phyloP scores from a whole-genome alignment of 306 rosid genomes.

The Nissolia schottii region DNA sequence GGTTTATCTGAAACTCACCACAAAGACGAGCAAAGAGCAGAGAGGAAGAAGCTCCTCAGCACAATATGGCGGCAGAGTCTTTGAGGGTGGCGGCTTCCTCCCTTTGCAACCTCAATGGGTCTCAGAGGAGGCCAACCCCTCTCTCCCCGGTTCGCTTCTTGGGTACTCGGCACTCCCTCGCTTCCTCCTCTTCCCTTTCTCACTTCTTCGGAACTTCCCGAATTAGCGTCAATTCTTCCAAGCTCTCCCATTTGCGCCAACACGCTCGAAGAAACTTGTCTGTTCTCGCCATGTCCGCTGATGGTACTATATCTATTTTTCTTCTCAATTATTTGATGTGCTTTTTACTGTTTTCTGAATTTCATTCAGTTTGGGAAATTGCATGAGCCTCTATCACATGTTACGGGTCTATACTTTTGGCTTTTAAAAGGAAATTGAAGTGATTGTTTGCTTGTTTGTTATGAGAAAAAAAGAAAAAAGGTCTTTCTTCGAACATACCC shows the following conservation, averaged over 20 bases:
- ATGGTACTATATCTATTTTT: slow-evolving; percentile 35
- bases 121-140: slow-evolving; percentile 52
- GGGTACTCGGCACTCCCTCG: slow-evolving; percentile 36
- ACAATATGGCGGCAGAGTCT: slow-evolving; percentile 63
- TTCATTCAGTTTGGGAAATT: not conserved
- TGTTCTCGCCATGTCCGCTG: slow-evolving; percentile 75
- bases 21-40: not conserved
- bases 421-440: not conserved
- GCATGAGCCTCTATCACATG: not conserved
- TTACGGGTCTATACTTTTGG: not conserved
- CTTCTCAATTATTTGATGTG: not conserved
- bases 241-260: slow-evolving; percentile 31
- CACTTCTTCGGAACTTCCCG: slow-evolving; percentile 45
- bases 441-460: not conserved
- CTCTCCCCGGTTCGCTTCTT: slow-evolving; percentile 46
- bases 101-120: slow-evolving; percentile 50
- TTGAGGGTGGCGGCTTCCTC: slow-evolving; percentile 44
- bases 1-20: slow-evolving; percentile 34
- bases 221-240: slow-evolving; percentile 30
- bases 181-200: slow-evolving; percentile 60
- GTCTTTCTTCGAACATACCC: not conserved
- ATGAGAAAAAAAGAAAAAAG: not conserved
- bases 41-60: not conserved
- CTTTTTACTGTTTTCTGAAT: not conserved
- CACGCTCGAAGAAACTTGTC: slow-evolving; percentile 43